phyloP scores from a whole-genome alignment of 192 early-diverging fungal species.

The Chytriomyces hyalinus region DNA sequence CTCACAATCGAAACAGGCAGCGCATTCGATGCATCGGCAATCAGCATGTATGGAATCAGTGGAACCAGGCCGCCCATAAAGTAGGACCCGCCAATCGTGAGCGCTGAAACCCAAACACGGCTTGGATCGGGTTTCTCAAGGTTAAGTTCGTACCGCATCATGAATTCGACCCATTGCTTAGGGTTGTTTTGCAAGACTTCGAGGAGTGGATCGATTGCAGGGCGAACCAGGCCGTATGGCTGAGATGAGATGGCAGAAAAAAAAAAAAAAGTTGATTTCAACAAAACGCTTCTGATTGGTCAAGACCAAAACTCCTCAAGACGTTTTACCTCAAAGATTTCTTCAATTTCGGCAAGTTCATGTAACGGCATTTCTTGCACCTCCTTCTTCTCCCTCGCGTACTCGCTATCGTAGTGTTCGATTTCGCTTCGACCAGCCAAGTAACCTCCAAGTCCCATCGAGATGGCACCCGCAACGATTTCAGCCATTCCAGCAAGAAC shows the following conservation, averaged over 20 bases:
- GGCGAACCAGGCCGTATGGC: constrained; percentile 57
- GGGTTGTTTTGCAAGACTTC: constrained; percentile 54
- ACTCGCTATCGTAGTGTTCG: constrained; percentile 68
- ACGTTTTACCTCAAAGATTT: constrained; percentile 55
- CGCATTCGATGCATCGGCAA: constrained; percentile 47
- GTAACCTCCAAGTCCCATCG: constrained; percentile 72
- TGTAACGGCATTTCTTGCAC: constrained; percentile 55
- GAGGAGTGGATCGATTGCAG: constrained; percentile 58
- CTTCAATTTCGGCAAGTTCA: constrained; percentile 65
- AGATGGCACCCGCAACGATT: constrained; percentile 63
- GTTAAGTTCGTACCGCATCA: constrained; percentile 74
- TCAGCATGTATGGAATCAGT: constrained; percentile 62
- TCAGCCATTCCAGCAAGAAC: constrained; percentile 66
- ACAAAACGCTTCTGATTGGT: too few species aligned
- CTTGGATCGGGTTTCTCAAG: constrained; percentile 62
- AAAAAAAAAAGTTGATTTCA: neutral
- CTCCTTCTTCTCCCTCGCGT: constrained; percentile 58
- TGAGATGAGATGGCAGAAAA: neutral
- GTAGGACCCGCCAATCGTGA: constrained; percentile 67
- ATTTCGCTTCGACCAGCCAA: constrained; percentile 64
- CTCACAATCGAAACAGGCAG: constrained; percentile 56
- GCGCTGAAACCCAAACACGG: constrained; percentile 60
- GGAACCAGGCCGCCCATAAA: constrained; percentile 68
- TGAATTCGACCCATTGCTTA: constrained; percentile 69
- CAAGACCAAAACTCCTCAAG: too few species aligned